Evolutionary conservation across 129 eudicot genomes (phyloP).

Genomic region (Solidago caesia): DNA sequence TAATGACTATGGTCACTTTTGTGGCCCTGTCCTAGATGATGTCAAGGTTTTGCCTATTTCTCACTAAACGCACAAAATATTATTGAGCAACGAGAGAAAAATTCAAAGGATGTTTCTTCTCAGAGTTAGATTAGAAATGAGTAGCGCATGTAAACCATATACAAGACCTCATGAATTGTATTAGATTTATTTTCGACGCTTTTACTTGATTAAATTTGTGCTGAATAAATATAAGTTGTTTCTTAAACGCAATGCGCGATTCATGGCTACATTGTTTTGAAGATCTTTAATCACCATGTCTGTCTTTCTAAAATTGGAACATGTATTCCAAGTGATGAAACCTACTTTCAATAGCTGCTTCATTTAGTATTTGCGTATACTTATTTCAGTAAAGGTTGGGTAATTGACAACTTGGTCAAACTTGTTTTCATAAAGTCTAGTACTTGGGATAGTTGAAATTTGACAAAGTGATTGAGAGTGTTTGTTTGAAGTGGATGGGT

Average conservation of each 20-base stretch:
- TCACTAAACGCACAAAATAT: constrained; percentile 8
- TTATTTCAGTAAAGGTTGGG: too few relatives aligned
- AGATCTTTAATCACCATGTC: background rate
- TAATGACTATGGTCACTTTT: constrained; percentile 51
- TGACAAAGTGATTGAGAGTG: too few relatives aligned
- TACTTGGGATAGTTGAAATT: too few relatives aligned
- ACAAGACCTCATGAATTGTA: constrained; percentile 4
- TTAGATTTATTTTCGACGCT: background rate
- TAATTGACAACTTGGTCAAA: too few relatives aligned
- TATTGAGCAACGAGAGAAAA: background rate
- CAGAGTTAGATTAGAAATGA: constrained; percentile 4
- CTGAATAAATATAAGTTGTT: constrained; percentile 20
- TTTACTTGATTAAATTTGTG: constrained; percentile 16
- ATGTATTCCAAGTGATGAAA: too few relatives aligned
- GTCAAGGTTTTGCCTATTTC: constrained; percentile 48
- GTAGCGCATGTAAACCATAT: background rate
- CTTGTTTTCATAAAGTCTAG: too few relatives aligned
- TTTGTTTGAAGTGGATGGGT: too few relatives aligned
- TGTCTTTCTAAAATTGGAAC: background rate
- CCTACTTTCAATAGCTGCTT: too few relatives aligned
- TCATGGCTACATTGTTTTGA: background rate
- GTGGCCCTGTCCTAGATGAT: constrained; percentile 80
- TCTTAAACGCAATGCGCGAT: background rate
- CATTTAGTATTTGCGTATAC: too few relatives aligned
- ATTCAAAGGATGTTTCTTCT: constrained; percentile 10